These are phyloP conservation scores for Claviceps africana DNA, from an alignment of 2,329 filamentous ascomycete genomes.

Conservation along the genomic window DNA sequence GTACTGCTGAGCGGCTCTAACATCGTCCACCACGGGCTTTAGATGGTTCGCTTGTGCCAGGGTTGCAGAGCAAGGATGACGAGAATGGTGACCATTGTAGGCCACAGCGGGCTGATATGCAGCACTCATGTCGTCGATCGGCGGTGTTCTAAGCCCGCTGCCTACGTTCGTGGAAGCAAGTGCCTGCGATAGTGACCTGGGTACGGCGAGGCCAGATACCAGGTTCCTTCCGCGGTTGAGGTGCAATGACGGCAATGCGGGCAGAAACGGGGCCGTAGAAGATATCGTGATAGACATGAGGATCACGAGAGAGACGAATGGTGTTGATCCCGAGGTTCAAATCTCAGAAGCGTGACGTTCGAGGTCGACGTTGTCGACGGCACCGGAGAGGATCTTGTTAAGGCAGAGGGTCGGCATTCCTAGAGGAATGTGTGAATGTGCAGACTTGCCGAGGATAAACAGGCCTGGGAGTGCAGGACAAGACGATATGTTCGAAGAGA, in stretches of 20 bases:
- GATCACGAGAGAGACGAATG: constrained; percentile 1
- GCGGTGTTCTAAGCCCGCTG: constrained; percentile 35
- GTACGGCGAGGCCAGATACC: constrained; percentile 9
- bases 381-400: neutral
- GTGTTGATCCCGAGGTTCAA: neutral
- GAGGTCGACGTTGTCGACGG: constrained; percentile 7
- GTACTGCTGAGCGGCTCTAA: constrained; percentile 17
- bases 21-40: constrained; percentile 20
- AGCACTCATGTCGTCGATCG: constrained; percentile 38
- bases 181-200: constrained; percentile 12
- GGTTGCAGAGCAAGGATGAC: constrained; percentile 25
- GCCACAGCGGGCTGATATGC: constrained; percentile 35
- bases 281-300: constrained; percentile 18
- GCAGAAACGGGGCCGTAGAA: constrained; percentile 10
- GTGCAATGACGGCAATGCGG: constrained; percentile 10
- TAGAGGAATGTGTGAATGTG: neutral
- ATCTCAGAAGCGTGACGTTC: neutral
- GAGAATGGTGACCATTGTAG: constrained; percentile 29
- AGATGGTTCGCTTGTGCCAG: constrained; percentile 21
- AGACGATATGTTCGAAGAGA: constrained; percentile 1
- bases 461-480: neutral
- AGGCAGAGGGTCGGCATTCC: neutral
- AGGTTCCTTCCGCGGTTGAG: constrained; percentile 10
- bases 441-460: neutral
- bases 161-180: constrained; percentile 10